phyloP scores from a whole-genome alignment of 306 rosid species.

The Canavalia gladiata region DNA sequence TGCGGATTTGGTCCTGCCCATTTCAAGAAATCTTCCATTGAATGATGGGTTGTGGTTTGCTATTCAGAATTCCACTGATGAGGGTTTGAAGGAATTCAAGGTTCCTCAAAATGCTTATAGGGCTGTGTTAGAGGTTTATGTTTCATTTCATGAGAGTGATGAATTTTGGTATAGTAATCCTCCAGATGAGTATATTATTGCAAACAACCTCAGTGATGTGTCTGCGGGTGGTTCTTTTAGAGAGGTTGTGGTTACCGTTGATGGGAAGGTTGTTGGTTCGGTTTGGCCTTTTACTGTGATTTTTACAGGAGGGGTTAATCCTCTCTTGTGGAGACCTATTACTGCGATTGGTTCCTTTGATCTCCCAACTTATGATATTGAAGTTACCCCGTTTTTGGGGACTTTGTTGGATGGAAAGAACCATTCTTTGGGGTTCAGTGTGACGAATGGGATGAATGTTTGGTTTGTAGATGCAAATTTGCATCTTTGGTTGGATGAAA shows the following conservation, averaged over 20 bases:
- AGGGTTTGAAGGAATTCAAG: slow-evolving; percentile 60
- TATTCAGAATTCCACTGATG: slow-evolving; percentile 62
- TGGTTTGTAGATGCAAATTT: slow-evolving; percentile 92
- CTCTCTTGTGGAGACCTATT: slow-evolving; percentile 94
- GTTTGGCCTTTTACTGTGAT: slow-evolving; percentile 95
- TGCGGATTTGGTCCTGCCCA: slow-evolving; percentile 87
- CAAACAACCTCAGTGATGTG: slow-evolving; percentile 61
- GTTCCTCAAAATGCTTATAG: slow-evolving; percentile 80
- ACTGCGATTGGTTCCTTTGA: slow-evolving; percentile 84
- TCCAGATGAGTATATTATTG: slow-evolving; percentile 70
- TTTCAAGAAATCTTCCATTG: slow-evolving; percentile 70
- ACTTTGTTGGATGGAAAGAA: slow-evolving; percentile 69
- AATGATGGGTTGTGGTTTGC: slow-evolving; percentile 89
- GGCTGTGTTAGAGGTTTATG: slow-evolving; percentile 91
- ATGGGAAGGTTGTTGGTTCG: slow-evolving; percentile 67
- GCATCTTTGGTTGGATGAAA: slow-evolving; percentile 86
- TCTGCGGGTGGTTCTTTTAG: slow-evolving; percentile 92
- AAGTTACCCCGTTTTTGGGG: slow-evolving; percentile 85
- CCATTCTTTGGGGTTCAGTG: slow-evolving; percentile 74
- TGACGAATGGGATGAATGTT: slow-evolving; percentile 86
- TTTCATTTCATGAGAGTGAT: slow-evolving; percentile 94
- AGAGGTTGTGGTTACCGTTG: slow-evolving; percentile 84
- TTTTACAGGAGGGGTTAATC: slow-evolving; percentile 87
- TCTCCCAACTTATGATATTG: slow-evolving; percentile 91
- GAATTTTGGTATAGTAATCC: slow-evolving; percentile 84